Base-by-base conservation (phyloP, 768 basidiomycete genomes). In the Nidula microcarpa region DNA sequence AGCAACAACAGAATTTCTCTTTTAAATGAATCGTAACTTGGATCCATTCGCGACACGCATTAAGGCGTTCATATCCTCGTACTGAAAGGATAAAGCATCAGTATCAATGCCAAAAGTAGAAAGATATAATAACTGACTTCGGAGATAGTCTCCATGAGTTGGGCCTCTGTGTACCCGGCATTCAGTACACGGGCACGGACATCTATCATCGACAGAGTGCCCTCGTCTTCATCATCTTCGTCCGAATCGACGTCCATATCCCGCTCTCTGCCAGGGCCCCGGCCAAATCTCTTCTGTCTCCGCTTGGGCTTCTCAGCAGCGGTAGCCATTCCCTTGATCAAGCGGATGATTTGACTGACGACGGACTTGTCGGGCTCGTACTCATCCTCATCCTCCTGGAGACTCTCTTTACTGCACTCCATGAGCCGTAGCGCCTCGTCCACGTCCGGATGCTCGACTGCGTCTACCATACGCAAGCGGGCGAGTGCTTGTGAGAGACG, bases 371-470 rank as follows among this genome's bases (percentile, higher is more conserved):
- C 96, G 4, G 76, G 75, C 34, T 88, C 87, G 32, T 74, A 71
- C 34, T 84, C 87, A 43, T 78, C 77, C 43, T 88, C 87, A 9
- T 92, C 91, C 44, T 95, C 91, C 51, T 85, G 77, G 60, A 99
- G 73, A 62, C 87, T 92, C 63, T 91, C 89, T 69, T 98, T 99
- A 72, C 90, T 93, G 60, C 91, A 93, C 54, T 94, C 93, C 95
- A 99, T 98, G 55, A 99, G 74, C 37, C 97, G 86, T 56, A 99
- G 75, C 2, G 97, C 97, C 70, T 98, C 97, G 63, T 98, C 94
- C 10, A 99, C 94, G 65, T 99, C 97, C 37, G 81, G 78, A 52
- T 86, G 84, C 47, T 85, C 85, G 39, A 98, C 97, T 2, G 73
- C 73, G 61, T 88, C 83, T 49, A 89, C 82, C 72, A 87, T 92